phyloP scores from a whole-genome alignment of 148 eudicot species.

The Suaeda aralocaspica region DNA sequence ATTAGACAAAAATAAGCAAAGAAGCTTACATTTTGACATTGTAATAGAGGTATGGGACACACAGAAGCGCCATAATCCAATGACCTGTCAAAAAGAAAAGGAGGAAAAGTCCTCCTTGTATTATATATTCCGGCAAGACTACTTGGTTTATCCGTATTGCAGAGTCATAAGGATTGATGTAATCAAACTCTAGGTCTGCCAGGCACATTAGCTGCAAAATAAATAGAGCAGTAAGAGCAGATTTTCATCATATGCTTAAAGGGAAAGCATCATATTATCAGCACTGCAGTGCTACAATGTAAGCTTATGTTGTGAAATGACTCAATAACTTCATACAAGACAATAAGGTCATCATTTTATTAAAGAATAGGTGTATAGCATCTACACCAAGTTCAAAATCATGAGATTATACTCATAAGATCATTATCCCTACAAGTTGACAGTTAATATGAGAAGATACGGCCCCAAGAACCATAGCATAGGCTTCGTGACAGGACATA shows the following conservation, averaged over 20 bases:
- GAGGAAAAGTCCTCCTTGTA: constrained; percentile 65
- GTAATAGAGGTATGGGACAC: constrained; percentile 79
- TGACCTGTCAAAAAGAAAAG: constrained; percentile 79
- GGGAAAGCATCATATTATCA: not conserved
- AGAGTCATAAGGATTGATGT: constrained; percentile 90
- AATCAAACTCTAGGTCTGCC: constrained; percentile 96
- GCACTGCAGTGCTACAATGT: not conserved
- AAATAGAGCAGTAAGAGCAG: constrained; percentile 21
- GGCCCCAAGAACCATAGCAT: not conserved
- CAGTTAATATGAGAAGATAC: not conserved
- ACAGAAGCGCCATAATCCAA: constrained; percentile 80
- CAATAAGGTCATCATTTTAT: not conserved
- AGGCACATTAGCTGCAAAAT: constrained; percentile 87
- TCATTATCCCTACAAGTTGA: not conserved
- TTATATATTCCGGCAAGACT: constrained; percentile 71
- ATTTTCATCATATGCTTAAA: not conserved
- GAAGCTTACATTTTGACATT: constrained; percentile 77
- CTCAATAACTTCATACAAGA: not conserved
- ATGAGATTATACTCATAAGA: not conserved
- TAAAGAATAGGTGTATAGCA: not conserved
- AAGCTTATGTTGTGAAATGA: not conserved
- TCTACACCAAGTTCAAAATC: not conserved
- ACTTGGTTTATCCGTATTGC: constrained; percentile 76
- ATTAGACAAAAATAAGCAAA: not conserved
- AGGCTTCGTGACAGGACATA: not conserved